Evolutionary conservation across 305 asterid genomes (phyloP).

Genomic region (Solanum hybrid): DNA sequence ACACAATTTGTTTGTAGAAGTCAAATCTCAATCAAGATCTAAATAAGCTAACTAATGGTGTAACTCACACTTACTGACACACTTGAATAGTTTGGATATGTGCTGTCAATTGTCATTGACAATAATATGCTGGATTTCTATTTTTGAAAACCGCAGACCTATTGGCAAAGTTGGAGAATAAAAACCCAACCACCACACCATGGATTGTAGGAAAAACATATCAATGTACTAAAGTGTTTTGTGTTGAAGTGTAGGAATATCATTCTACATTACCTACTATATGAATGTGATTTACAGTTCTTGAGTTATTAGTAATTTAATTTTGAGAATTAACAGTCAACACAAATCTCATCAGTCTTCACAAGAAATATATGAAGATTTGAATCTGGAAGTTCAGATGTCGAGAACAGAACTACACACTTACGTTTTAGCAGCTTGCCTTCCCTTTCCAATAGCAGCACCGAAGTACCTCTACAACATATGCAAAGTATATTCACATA

Average conservation of each 20-base stretch:
- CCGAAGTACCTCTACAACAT: conserved; percentile 59
- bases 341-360: background rate
- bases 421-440: conserved; percentile 80
- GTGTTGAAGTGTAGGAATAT: background rate
- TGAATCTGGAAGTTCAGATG: background rate
- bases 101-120: background rate
- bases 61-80: background rate
- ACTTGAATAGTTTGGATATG: background rate
- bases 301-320: background rate
- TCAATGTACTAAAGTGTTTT: background rate
- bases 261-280: background rate
- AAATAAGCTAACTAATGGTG: background rate
- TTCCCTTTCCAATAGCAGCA: conserved; percentile 69
- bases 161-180: background rate
- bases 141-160: background rate
- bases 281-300: background rate
- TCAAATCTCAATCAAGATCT: background rate
- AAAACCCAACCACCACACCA: background rate
- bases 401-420: conserved; percentile 11
- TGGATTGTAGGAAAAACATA: background rate
- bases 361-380: background rate
- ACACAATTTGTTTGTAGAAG: background rate
- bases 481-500: conserved; percentile 6
- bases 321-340: background rate
- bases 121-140: background rate